A percentile compares a stretch with the other conserved stretches of the same genome.
Evolutionary conservation across 2,329 filamentous ascomycete species (phyloP).

Genomic region (Aureobasidium uvarum): DNA sequence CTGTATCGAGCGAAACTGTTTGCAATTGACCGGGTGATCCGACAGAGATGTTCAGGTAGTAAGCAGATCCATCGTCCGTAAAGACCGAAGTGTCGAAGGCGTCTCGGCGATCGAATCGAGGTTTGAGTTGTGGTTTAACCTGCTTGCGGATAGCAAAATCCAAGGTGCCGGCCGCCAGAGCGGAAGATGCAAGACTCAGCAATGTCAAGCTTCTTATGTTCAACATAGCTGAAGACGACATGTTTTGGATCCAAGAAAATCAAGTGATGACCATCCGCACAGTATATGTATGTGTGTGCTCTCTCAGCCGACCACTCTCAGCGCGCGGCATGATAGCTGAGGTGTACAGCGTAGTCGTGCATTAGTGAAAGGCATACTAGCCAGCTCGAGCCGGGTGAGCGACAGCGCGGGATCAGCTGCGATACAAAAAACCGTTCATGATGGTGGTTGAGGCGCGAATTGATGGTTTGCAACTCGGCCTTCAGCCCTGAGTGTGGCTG

Average conservation of each 20-base stretch:
- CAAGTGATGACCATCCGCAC: not conserved
- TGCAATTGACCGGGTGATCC: slow-evolving; percentile 38
- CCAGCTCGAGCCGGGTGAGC: not conserved
- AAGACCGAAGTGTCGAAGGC: not conserved
- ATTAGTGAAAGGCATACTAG: not conserved
- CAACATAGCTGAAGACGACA: not conserved
- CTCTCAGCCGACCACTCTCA: too few relatives aligned
- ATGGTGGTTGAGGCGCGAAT: not conserved
- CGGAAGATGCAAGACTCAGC: not conserved
- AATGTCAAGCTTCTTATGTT: not conserved
- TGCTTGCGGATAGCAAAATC: not conserved
- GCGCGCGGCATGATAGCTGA: not conserved
- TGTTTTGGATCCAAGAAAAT: not conserved
- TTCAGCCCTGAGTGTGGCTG: not conserved
- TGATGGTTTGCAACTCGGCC: not conserved
- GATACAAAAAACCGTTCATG: not conserved
- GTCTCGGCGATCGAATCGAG: not conserved
- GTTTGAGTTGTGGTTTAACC: not conserved
- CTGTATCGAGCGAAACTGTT: slow-evolving; percentile 39
- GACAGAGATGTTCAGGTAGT: slow-evolving; percentile 32
- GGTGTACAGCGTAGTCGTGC: not conserved
- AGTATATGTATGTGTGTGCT: not conserved
- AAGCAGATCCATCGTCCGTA: not conserved
- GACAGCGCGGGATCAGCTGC: not conserved
- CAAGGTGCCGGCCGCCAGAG: not conserved